Evolutionary conservation across 306 rosid genomes (phyloP).

Genomic region (Comarum palustre): DNA sequence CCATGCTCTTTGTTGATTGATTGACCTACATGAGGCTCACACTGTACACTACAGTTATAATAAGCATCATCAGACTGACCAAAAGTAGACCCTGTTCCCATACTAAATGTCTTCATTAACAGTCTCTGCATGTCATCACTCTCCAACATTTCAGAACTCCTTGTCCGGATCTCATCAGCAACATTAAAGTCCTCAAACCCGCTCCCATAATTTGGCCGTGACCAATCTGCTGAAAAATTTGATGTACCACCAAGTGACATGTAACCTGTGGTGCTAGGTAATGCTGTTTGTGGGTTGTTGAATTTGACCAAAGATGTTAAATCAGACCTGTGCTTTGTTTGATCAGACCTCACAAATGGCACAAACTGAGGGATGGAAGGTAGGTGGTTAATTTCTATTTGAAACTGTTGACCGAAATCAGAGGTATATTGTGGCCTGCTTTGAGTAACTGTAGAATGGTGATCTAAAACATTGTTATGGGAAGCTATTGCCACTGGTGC

Average conservation of each 20-base stretch:
- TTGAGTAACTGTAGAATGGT: slow-evolving; percentile 37
- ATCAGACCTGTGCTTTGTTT: slow-evolving; percentile 41
- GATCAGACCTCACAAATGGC: slow-evolving; percentile 44
- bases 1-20: slow-evolving; percentile 39
- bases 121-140: slow-evolving; percentile 78
- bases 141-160: slow-evolving; percentile 81
- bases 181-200: slow-evolving; percentile 63
- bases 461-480: slow-evolving; percentile 32
- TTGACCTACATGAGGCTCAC: slow-evolving; percentile 53
- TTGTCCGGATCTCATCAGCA: slow-evolving; percentile 69
- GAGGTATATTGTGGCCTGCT: slow-evolving; percentile 41
- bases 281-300: slow-evolving; percentile 39
- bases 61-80: slow-evolving; percentile 48
- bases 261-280: slow-evolving; percentile 40
- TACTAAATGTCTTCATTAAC: slow-evolving; percentile 47
- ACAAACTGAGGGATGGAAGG: slow-evolving; percentile 31
- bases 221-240: slow-evolving; percentile 56
- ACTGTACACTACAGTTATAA: slow-evolving; percentile 48
- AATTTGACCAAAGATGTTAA: slow-evolving; percentile 37
- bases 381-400: slow-evolving; percentile 32
- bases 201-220: slow-evolving; percentile 46
- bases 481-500: slow-evolving; percentile 22
- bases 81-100: slow-evolving; percentile 44
- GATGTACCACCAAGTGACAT: slow-evolving; percentile 40
- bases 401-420: slow-evolving; percentile 37